Base-by-base conservation (phyloP, 2,329 filamentous ascomycete species). In the Cadophora sp. region DNA sequence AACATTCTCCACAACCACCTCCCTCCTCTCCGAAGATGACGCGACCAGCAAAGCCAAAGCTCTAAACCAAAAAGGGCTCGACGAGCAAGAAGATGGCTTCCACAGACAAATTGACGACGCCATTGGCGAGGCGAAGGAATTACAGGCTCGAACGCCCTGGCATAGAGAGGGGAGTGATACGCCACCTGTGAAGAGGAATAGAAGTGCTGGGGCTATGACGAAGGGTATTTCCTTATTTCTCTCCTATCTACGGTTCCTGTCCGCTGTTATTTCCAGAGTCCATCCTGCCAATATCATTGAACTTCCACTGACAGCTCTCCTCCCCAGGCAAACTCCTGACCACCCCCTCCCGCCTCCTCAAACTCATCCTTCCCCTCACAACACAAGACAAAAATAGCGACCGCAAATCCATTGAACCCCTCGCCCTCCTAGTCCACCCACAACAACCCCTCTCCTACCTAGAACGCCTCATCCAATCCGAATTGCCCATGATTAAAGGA, bases 381-480 rank as follows among this genome's bases (percentile, higher is more conserved):
- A 90, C 87, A 0, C 80, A 83, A 56, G 88, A 90, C 66, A 82
- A 83, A 34, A 85, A 87, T 70, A 80, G 81, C 1, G 86, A 89
- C 70, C 84, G 88, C 66, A 90, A 91, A 79, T 86, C 89, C 59
- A 88, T 95, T n/a, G 92, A 97, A 73, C 93, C 94, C 0, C 83
- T 97, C 14, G 94, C 94, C 0, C 85, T 97, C 0, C 87, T 97
- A 1, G 86, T 97, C 0, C 94, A 97, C 74, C 94, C 94, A 0
- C 92, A 97, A 70, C 94, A 97, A 77, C 94, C 94, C 0, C 85
- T 97, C 3, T 97, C 93, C 9, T 97, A 97, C 78, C 88, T 97
- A 51, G 93, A 97, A 78, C 88, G 93, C 9, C 83, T 97, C 3
- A 94, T 97, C 58, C 94, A 97, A 77, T 91, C 93, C 64, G 94